Evolutionary conservation across 2,329 filamentous ascomycete genomes (phyloP).

Genomic region (Colletotrichum sp.): DNA sequence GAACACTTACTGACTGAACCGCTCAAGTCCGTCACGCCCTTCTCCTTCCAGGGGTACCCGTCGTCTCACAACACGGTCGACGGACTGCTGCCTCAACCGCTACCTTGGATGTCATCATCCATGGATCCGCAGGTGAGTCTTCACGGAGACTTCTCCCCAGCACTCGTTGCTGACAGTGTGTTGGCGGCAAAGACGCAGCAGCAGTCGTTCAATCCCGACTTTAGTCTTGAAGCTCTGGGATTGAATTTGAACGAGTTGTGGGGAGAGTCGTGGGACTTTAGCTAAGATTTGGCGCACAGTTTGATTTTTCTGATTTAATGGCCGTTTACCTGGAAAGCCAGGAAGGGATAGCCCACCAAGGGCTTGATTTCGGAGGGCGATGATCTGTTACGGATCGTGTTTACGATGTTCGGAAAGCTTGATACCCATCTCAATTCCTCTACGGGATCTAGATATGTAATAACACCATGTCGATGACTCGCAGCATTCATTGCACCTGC

Average conservation of each 20-base stretch:
- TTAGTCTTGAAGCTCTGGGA: conserved; percentile 58
- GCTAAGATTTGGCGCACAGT: conserved; percentile 24
- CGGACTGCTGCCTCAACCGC: conserved; percentile 28
- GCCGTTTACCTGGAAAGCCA: not conserved
- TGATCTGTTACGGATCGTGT: not conserved
- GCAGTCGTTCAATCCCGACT: conserved; percentile 52
- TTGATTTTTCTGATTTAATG: not conserved
- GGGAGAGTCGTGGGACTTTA: conserved; percentile 54
- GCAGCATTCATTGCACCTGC: not conserved
- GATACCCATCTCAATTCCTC: conserved; percentile 20
- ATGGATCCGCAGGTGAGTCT: conserved; percentile 28
- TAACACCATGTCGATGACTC: conserved; percentile 7
- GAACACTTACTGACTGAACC: not conserved
- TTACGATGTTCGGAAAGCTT: conserved; percentile 15
- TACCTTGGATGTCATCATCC: conserved; percentile 37
- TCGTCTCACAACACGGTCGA: conserved; percentile 18
- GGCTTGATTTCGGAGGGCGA: not conserved
- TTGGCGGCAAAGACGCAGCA: conserved; percentile 32
- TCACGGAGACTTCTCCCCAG: conserved; percentile 19
- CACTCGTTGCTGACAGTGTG: conserved; percentile 20
- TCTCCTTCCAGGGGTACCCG: conserved; percentile 34
- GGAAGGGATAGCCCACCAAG: not conserved
- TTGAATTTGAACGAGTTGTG: conserved; percentile 61
- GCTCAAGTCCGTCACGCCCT: conserved; percentile 47
- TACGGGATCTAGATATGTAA: conserved; percentile 2